Evolutionary conservation across 352 stramenopile genomes (phyloP), one percentile per base, ranked within the genome.

Genomic region (Phytophthora constricta): DNA sequence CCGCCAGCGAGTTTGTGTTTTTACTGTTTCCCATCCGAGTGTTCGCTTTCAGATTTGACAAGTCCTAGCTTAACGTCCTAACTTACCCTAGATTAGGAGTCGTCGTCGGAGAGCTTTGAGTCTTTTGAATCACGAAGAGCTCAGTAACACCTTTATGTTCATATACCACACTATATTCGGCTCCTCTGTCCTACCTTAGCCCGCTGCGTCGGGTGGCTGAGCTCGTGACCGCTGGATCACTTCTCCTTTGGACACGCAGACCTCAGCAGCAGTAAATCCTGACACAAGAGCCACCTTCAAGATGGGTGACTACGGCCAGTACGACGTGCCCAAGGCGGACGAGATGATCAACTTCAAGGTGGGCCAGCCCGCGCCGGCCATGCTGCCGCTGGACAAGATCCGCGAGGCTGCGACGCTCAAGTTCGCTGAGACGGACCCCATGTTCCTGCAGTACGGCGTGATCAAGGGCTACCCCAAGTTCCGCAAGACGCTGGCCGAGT

Each of bases 271-370:
- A 37, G 27, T 9, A 37, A 20, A 41, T 11, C 8, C 49, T 27
- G 33, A n/a, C 9, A 62, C 17, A 46, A 52, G 5, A 9, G 50
- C 39, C 27, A 45, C 5, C n/a, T 13, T 23, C 31, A 69, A 1
- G 17, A 95, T 95, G 87, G 87, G 87, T 57, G 87, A 95, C 67
- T 95, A 93, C 71, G 87, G 84, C 34, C 87, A 95, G 58, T 95
- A 95, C 72, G 73, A 92, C 41, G 87, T 95, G 66, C 87, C 86
- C 22, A 84, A 76, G 76, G 82, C 83, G 39, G 82, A 87, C 19
- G 76, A 86, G 65, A 91, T 92, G 82, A 93, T 97, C 68, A 97
- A 97, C 85, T 97, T 97, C 79, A 95, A 95, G 74, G 87, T 97
- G 26, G 89, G 89, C 41, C 87, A 96, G 73, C 89, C 89, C 3